phyloP scores from a whole-genome alignment of 768 basidiomycete species.

The Leccinum longicurvipes region DNA sequence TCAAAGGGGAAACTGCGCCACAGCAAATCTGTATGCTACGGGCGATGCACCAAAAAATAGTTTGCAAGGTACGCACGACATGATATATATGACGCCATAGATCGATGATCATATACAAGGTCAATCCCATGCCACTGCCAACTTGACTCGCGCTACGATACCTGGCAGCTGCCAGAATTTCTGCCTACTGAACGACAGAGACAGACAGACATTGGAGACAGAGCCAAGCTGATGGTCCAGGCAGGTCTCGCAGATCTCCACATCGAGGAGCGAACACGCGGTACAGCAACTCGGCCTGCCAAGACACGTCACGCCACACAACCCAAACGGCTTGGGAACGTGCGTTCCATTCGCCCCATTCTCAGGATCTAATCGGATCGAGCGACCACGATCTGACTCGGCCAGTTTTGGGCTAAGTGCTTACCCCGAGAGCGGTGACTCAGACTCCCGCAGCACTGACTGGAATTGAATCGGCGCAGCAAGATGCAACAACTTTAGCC shows the following conservation, averaged over 20 bases:
- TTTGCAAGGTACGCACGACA: neutral
- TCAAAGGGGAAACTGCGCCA: neutral
- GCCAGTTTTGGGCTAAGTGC: neutral
- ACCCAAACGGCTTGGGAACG: constrained; percentile 8
- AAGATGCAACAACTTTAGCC: neutral
- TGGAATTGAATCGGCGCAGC: neutral
- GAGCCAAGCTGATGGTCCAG: neutral
- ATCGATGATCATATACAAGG: too few relatives aligned
- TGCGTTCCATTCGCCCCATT: constrained; percentile 2
- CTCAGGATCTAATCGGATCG: constrained; percentile 2
- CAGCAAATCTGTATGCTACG: constrained; percentile 3
- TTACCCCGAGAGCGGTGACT: too few relatives aligned
- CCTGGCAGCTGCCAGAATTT: too few relatives aligned
- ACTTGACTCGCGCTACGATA: neutral
- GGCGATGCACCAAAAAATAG: neutral
- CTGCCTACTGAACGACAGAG: neutral
- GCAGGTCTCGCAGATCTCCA: neutral
- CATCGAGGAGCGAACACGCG: neutral
- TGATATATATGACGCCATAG: too few relatives aligned
- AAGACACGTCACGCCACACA: constrained; percentile 19
- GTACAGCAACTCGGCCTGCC: neutral
- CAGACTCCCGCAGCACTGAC: neutral
- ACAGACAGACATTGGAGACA: neutral
- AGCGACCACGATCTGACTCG: neutral
- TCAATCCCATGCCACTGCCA: neutral